Evolutionary conservation across 352 stramenopile species (phyloP).

Genomic region (Phytopythium oedochilum): DNA sequence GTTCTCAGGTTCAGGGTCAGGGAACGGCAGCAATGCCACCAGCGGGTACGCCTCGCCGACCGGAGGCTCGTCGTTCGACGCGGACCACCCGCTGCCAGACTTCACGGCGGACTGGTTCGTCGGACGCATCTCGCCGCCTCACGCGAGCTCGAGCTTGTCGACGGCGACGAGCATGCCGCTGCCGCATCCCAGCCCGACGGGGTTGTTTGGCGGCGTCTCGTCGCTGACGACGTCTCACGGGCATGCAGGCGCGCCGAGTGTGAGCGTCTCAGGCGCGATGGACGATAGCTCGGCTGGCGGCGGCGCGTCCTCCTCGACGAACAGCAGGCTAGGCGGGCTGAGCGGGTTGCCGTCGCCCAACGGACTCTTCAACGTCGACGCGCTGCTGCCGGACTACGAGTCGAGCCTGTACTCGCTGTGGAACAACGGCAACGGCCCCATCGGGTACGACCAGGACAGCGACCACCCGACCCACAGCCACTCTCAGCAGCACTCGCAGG

Average conservation of each 20-base stretch:
- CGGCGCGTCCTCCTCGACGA: background rate
- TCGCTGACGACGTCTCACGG: constrained; percentile 1
- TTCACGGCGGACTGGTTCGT: constrained; percentile 43
- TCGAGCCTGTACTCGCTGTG: constrained; percentile 66
- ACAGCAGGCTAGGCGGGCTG: background rate
- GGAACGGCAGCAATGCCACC: constrained; percentile 15
- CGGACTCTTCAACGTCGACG: constrained; percentile 48
- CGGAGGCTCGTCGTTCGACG: constrained; percentile 19
- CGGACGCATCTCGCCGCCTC: constrained; percentile 13
- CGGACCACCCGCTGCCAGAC: constrained; percentile 41
- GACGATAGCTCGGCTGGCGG: constrained; percentile 4
- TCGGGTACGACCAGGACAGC: constrained; percentile 50
- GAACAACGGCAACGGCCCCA: constrained; percentile 29
- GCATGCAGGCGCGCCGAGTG: background rate
- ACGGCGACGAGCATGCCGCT: constrained; percentile 4
- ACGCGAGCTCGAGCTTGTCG: background rate
- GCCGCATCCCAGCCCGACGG: constrained; percentile 2
- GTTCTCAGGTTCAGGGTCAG: background rate
- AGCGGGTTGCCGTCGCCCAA: constrained; percentile 31
- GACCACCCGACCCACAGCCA: constrained; percentile 14
- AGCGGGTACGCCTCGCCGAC: constrained; percentile 18
- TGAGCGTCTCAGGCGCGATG: constrained; percentile 5
- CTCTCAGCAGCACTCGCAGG: constrained; percentile 6
- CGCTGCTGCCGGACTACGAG: constrained; percentile 68
- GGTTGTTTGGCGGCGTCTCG: background rate